Percentiles rank a stretch among this genome's conserved stretches.
These are phyloP conservation scores for Yarrowia yakushimensis DNA, from an alignment of 805 yeast species.

Conservation along the genomic window DNA sequence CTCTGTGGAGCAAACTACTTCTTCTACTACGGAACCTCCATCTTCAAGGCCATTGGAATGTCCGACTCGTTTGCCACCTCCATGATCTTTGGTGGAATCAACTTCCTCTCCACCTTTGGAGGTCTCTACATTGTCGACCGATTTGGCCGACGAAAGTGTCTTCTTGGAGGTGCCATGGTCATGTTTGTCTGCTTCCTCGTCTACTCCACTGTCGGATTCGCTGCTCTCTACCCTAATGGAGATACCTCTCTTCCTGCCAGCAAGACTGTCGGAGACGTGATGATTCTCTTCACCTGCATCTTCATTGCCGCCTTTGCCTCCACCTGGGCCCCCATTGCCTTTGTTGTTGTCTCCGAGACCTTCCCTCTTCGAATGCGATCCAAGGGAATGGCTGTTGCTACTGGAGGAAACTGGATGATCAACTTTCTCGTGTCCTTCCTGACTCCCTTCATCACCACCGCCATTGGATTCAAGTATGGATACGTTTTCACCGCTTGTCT, in stretches of 20 bases:
- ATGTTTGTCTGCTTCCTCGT: constrained; percentile 53
- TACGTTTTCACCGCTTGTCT: constrained; percentile 61
- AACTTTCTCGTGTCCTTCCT: constrained; percentile 62
- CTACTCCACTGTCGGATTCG: constrained; percentile 47
- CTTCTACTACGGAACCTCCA: constrained; percentile 61
- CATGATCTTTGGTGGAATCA: constrained; percentile 52
- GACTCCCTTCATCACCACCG: constrained; percentile 62
- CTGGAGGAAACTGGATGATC: constrained; percentile 44
- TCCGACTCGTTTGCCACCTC: constrained; percentile 53
- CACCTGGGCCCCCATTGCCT: constrained; percentile 62
- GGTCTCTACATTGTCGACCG: constrained; percentile 50
- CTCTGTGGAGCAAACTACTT: constrained; percentile 65
- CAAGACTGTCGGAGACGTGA: constrained; percentile 47
- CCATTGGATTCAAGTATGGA: constrained; percentile 65
- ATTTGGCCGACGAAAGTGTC: constrained; percentile 49
- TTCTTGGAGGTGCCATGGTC: constrained; percentile 47
- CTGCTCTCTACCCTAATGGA: constrained; percentile 40
- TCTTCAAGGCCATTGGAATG: constrained; percentile 46
- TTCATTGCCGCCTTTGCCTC: constrained; percentile 51
- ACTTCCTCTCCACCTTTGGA: constrained; percentile 49
- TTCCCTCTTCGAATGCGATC: constrained; percentile 58
- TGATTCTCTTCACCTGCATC: constrained; percentile 54
- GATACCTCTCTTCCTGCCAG: constrained; percentile 34
- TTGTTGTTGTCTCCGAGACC: constrained; percentile 66
- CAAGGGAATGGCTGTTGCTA: constrained; percentile 57